phyloP scores from a whole-genome alignment of 805 yeast species.

The Kluyveromyces nonfermentans region DNA sequence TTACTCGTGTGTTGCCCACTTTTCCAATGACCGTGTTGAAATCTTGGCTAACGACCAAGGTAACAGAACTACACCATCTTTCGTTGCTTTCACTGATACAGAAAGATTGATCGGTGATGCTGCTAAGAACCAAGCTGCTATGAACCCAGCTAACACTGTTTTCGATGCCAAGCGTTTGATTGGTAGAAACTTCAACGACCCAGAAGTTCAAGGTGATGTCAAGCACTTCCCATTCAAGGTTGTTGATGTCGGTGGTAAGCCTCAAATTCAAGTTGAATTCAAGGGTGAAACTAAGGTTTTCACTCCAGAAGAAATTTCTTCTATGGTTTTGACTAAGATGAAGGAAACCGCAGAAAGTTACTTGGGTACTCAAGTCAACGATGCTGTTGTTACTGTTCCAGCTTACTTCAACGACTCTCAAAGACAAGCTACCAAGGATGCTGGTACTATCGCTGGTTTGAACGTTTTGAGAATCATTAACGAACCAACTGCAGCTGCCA shows the following conservation, averaged over 20 bases:
- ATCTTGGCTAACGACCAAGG: constrained; percentile 97
- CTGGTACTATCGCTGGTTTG: constrained; percentile 90
- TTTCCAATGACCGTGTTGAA: constrained; percentile 79
- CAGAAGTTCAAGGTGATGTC: constrained; percentile 44
- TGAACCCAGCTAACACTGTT: constrained; percentile 89
- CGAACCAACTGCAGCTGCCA: constrained; percentile 96
- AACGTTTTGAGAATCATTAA: constrained; percentile 89
- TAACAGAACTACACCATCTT: constrained; percentile 96
- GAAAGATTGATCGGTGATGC: constrained; percentile 97
- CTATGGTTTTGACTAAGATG: constrained; percentile 89
- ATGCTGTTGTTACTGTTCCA: constrained; percentile 93
- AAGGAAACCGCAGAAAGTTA: constrained; percentile 87
- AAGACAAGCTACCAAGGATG: constrained; percentile 96
- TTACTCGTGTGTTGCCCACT: constrained; percentile 93
- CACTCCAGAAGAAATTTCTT: constrained; percentile 91
- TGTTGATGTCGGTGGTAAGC: constrained; percentile 72
- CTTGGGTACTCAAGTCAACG: constrained; percentile 75
- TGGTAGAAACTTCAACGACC: constrained; percentile 54
- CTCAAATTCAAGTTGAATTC: constrained; percentile 77
- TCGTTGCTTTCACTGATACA: constrained; percentile 90
- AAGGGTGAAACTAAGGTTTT: constrained; percentile 80
- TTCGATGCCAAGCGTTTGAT: constrained; percentile 94
- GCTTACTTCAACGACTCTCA: constrained; percentile 95
- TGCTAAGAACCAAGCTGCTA: constrained; percentile 97
- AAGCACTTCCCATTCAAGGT: constrained; percentile 87